Base-by-base conservation (phyloP, 1,284 basidiomycete genomes). In the Golubevia sp. region DNA sequence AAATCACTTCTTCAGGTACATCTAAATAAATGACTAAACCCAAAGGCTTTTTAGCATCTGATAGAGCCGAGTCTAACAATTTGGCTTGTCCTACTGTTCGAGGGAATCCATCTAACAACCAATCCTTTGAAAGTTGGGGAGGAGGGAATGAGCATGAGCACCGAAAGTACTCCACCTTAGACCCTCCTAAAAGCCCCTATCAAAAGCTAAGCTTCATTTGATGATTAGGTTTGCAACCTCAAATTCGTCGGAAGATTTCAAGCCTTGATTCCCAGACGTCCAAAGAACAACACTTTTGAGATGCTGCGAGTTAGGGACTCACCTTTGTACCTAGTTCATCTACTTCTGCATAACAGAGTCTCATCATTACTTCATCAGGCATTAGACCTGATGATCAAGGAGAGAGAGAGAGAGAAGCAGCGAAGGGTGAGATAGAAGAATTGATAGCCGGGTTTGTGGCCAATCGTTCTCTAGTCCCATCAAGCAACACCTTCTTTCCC, bases 51-150 rank as follows among this genome's bases (percentile, higher is more conserved):
- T 49, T 18, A 34, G 63, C 52, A 3, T n/a, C 5, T 1, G 59
- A 48, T 2, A 82, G 68, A 51, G 85, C 81, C 3, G 75, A 57
- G 67, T 97, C 92, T 8, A 99, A 87, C 52, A 96, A 86, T 81
- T 90, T 86, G 0, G 93, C 96, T 85, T 99, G 96, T 18, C 88
- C 89, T 1, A 96, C 85, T 1, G 96, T 99, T 49, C 96, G 90
- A 30, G 96, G 96, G 80, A 99, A 99, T 3, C 96, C 96, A 77
- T 99, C 96, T 38, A 99, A 85, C 69, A 98, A 91, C 95, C 95
- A 97, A 79, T 92, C 90, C 88, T 67, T 25, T 6, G 6, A 58
- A 44, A 18, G n/a, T n/a, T n/a, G n/a, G n/a, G 6, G 34, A 55
- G 11, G 44, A 18, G 49, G 49, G 44, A 8, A 27, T 25, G 58